Percentiles rank a stretch among this genome's conserved stretches.
phyloP scores from a whole-genome alignment of 2,329 filamentous ascomycete species.

The Thermothelomyces thermophilus region DNA sequence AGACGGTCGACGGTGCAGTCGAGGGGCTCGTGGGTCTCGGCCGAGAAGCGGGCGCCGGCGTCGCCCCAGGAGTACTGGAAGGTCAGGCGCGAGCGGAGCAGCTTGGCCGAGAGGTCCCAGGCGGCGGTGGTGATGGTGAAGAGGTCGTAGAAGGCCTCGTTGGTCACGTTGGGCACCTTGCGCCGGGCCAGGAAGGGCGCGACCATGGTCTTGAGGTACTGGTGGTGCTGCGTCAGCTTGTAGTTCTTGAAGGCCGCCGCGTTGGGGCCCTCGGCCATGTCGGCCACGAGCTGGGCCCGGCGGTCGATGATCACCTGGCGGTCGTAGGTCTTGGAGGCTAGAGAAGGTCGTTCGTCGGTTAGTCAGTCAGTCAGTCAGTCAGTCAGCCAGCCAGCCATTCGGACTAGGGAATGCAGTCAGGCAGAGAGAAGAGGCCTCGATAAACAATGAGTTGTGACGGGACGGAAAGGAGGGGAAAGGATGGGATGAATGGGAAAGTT shows the following conservation, averaged over 20 bases:
- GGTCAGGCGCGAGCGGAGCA: slow-evolving; percentile 36
- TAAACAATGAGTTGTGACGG: too few species aligned
- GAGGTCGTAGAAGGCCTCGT: slow-evolving; percentile 38
- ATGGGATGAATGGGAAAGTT: too few species aligned
- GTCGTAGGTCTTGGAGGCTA: slow-evolving; percentile 23
- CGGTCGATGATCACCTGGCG: slow-evolving; percentile 33
- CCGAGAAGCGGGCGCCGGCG: slow-evolving; percentile 42
- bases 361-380: neutral
- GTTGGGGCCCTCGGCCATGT: slow-evolving; percentile 28
- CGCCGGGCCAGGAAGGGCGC: slow-evolving; percentile 38
- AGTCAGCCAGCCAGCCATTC: slow-evolving; percentile 1
- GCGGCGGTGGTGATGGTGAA: slow-evolving; percentile 35
- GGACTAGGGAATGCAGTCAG: too few species aligned
- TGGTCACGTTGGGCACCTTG: slow-evolving; percentile 26
- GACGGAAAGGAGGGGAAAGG: too few species aligned
- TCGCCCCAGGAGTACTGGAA: slow-evolving; percentile 41
- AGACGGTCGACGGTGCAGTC: slow-evolving; percentile 37
- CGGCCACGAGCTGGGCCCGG: slow-evolving; percentile 30
- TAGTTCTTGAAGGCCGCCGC: slow-evolving; percentile 25
- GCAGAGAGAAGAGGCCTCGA: too few species aligned
- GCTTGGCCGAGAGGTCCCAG: slow-evolving; percentile 41
- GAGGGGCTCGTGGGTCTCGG: slow-evolving; percentile 38
- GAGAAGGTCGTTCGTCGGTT: neutral
- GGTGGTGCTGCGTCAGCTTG: slow-evolving; percentile 22
- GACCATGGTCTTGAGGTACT: slow-evolving; percentile 31